Evolutionary conservation across 768 basidiomycete genomes (phyloP).

Genomic region (Pleurotus sapidus): DNA sequence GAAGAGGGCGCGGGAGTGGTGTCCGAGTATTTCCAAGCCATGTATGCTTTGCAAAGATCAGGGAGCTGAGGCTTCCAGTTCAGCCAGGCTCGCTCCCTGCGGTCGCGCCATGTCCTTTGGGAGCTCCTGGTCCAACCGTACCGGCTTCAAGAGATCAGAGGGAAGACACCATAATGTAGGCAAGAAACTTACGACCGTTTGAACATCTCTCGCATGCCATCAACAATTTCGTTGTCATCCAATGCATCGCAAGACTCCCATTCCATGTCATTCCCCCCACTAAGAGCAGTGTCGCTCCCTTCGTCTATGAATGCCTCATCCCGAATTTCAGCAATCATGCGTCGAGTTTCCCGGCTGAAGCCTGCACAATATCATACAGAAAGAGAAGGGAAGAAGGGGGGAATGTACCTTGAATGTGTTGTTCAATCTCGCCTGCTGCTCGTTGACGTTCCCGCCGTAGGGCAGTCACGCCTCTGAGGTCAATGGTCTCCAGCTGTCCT

Average conservation of each 20-base stretch:
- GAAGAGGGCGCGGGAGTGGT: neutral
- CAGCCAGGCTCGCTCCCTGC: neutral
- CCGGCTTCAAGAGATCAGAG: neutral
- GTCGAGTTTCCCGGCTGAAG: neutral
- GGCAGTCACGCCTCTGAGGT: neutral
- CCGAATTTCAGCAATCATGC: neutral
- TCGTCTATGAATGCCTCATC: neutral
- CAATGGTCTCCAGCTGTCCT: neutral
- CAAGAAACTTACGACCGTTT: neutral
- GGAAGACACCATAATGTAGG: neutral
- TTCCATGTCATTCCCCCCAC: neutral
- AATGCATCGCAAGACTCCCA: neutral
- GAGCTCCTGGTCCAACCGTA: neutral
- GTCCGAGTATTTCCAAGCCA: conserved; percentile 9
- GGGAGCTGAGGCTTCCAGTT: neutral
- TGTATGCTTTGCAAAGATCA: neutral
- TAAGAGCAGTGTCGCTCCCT: neutral
- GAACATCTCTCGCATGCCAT: neutral
- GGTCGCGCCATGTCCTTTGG: neutral
- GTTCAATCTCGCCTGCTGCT: neutral
- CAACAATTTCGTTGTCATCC: neutral
- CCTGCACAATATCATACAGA: neutral
- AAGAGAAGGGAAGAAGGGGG: neutral
- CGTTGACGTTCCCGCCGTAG: neutral
- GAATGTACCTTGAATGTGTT: neutral